These are phyloP conservation scores for Hericium alpestre DNA, from an alignment of 768 basidiomycete genomes.

Conservation along the genomic window DNA sequence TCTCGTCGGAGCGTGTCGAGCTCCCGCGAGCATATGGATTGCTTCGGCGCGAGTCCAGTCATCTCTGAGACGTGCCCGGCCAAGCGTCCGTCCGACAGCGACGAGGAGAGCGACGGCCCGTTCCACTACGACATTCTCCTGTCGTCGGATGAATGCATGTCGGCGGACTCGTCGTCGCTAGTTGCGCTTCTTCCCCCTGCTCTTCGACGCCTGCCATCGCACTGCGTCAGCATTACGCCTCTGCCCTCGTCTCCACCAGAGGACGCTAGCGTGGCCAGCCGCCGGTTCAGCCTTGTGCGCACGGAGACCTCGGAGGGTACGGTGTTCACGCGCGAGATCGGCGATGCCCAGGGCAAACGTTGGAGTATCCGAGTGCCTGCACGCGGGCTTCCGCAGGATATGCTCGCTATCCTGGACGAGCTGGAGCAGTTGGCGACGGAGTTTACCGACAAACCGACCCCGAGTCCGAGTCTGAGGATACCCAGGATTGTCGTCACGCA, in stretches of 20 bases:
- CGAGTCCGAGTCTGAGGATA: background rate
- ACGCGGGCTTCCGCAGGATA: constrained; percentile 9
- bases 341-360: constrained; percentile 9
- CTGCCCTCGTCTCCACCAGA: constrained; percentile 2
- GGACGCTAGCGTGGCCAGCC: background rate
- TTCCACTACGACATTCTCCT: constrained; percentile 9
- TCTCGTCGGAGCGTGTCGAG: constrained; percentile 1
- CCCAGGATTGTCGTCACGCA: constrained; percentile 11
- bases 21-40: background rate
- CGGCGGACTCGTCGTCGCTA: background rate
- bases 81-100: background rate
- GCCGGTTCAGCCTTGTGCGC: constrained; percentile 9
- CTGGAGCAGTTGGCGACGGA: constrained; percentile 10
- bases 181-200: background rate
- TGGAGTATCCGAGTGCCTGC: constrained; percentile 13
- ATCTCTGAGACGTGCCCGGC: background rate
- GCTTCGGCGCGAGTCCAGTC: too few species aligned
- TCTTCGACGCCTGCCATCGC: background rate
- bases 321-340: constrained; percentile 11
- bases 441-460: constrained; percentile 2
- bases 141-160: background rate
- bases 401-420: constrained; percentile 12
- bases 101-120: constrained; percentile 8
- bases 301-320: constrained; percentile 7
- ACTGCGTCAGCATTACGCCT: constrained; percentile 8